Base-by-base conservation (phyloP, 192 early-diverging fungal genomes). In the Chytriomyces sp. region DNA sequence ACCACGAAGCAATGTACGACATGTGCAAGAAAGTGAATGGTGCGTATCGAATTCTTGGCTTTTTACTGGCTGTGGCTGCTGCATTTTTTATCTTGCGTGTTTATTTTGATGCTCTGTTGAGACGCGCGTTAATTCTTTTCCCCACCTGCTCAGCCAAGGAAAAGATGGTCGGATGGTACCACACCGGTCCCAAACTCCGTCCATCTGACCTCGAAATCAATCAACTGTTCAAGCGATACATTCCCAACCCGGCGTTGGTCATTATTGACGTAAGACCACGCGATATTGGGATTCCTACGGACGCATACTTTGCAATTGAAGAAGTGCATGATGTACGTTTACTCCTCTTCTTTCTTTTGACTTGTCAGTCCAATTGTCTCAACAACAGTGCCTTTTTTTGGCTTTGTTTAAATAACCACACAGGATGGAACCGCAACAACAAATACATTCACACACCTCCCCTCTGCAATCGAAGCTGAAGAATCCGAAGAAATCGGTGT, bases 1-100 rank as follows among this genome's bases (percentile, higher is more conserved):
- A 98, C 82, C 94, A 96, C 45, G 98, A 99, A 79, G 94, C 95
- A 5, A 99, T 99, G 98, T 96, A 96, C 72, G 97, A 98, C 70
- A 99, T 99, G 98, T 99, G 98, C 84, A 97, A 96, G 83, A 99
- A 99, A 88, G 96, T 99, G 28, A 99, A 98, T 84, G 97, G 94
- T 91, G 90, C 82, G 85, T 57, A 48, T 35, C 35, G 35, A 4
- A 35, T 35, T 35, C 35, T 35, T 0, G 2, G 4, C 35, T 35
- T 35, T 35, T 35, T 35, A 35, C 35, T 35, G 35, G 35, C 35
- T 35, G 35, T 35, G 35, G 35, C 35, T 35, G 35, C 35, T 35
- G 1, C 4, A n/a, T 35, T 35, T 35, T 35, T 35, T 35, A 35
- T 35, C 35, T 35, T 1, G 35, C 35, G 35, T 35, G 35, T 35